Percentiles rank a stretch among this genome's conserved stretches.
phyloP scores from a whole-genome alignment of 129 eudicot species.

The Lactuca sativa region DNA sequence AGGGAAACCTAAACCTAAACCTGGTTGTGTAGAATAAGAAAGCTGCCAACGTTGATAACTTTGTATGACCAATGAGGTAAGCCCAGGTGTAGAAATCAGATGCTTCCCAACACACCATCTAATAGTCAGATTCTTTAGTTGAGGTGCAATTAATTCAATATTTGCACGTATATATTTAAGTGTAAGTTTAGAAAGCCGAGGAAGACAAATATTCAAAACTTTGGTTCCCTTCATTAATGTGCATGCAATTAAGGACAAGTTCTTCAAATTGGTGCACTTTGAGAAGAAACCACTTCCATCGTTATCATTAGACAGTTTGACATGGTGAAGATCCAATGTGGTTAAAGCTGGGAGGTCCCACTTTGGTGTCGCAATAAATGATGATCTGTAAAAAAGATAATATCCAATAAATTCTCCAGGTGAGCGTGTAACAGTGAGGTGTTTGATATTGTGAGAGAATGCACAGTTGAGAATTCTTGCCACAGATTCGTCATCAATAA shows the following conservation, averaged over 20 bases:
- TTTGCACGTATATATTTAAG: not conserved
- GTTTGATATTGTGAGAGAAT: not conserved
- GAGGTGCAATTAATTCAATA: not conserved
- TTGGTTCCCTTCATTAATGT: not conserved
- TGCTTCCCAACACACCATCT: no score
- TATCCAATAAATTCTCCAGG: not conserved
- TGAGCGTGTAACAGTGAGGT: not conserved
- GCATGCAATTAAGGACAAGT: constrained; percentile 4
- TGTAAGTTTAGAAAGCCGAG: not conserved
- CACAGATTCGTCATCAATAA: not conserved
- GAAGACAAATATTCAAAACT: constrained; percentile 3
- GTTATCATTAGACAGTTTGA: not conserved
- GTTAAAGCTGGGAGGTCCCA: constrained; percentile 25
- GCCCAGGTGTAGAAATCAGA: not conserved
- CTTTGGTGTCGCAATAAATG: not conserved
- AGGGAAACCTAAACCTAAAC: not conserved
- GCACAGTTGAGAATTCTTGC: not conserved
- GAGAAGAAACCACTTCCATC: constrained; percentile 2
- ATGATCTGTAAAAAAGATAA: not conserved
- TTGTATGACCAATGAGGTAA: no score
- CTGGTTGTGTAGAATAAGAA: constrained; percentile 3
- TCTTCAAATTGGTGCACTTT: constrained; percentile 21
- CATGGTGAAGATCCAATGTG: constrained; percentile 4
- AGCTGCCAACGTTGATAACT: not conserved
- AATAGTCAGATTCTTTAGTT: constrained; percentile 9